These are phyloP conservation scores for Mycena floridula DNA, from an alignment of 768 basidiomycete genomes.

Conservation along the genomic window DNA sequence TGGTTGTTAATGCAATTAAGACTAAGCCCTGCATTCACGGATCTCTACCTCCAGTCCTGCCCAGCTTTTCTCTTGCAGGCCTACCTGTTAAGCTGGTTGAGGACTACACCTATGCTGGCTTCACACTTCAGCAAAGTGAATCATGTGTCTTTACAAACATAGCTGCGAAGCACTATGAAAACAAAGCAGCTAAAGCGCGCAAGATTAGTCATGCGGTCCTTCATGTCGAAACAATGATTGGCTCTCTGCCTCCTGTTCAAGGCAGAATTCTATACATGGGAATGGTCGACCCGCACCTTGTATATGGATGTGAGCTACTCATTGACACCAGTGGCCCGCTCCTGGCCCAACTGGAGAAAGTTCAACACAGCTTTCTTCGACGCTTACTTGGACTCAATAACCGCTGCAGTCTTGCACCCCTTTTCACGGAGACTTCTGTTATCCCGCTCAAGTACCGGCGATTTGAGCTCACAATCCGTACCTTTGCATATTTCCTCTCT, in stretches of 20 bases:
- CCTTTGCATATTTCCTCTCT: no score
- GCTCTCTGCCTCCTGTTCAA: slow-evolving; percentile 4
- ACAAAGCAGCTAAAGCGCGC: slow-evolving; percentile 8
- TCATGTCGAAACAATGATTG: slow-evolving; percentile 6
- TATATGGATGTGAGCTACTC: no score
- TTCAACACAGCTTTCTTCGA: no score
- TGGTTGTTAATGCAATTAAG: slow-evolving; percentile 19
- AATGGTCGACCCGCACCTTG: no score
- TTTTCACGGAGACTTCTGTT: no score
- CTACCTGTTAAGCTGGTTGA: not conserved
- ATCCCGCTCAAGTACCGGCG: no score
- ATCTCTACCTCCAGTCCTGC: not conserved
- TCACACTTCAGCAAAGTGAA: not conserved
- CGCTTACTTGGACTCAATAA: no score
- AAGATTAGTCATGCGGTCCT: slow-evolving; percentile 3
- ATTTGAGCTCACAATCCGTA: no score
- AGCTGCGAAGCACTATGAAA: slow-evolving; percentile 7
- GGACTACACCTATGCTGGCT: slow-evolving; percentile 4
- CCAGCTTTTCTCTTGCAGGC: not conserved
- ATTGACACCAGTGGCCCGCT: no score
- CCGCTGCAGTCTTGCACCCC: no score
- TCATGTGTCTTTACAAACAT: slow-evolving; percentile 8
- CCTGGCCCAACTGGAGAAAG: no score
- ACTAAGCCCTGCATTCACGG: not conserved
- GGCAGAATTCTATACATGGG: no score